Evolutionary conservation across 2,329 filamentous ascomycete genomes (phyloP).

Genomic region (Ambrosiella beaveri): DNA sequence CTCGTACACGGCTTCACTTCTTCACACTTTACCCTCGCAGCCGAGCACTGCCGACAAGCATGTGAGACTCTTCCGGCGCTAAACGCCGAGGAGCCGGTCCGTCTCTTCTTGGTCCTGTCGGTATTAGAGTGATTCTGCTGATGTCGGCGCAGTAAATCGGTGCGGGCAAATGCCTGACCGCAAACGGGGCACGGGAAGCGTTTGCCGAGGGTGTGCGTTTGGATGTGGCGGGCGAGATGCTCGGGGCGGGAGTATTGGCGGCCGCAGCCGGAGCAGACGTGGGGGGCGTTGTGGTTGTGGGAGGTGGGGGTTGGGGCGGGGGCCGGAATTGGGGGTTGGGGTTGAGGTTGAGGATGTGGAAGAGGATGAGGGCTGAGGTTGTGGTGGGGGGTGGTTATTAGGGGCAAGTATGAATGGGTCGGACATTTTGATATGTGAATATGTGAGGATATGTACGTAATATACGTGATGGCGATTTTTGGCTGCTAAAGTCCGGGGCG

Average conservation of each 20-base stretch:
- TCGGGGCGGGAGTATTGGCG: constrained; percentile 35
- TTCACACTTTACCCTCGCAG: constrained; percentile 37
- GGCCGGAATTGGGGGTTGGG: not conserved
- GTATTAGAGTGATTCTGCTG: constrained; percentile 32
- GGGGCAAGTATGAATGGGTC: not conserved
- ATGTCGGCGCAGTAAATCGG: constrained; percentile 36
- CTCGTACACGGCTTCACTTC: constrained; percentile 36
- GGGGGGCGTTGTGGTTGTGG: not conserved
- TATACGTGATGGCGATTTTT: too few relatives aligned
- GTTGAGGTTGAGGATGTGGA: not conserved
- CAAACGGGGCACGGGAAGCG: constrained; percentile 33
- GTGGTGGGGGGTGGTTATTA: not conserved
- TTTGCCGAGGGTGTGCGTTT: constrained; percentile 33
- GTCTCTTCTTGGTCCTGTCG: constrained; percentile 29
- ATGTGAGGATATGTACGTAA: not conserved
- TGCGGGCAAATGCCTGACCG: constrained; percentile 35
- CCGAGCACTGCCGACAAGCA: constrained; percentile 34
- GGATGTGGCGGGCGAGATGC: constrained; percentile 34
- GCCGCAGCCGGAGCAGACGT: constrained; percentile 35
- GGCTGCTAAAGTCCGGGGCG: too few relatives aligned
- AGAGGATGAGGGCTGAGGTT: not conserved
- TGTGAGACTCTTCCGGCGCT: constrained; percentile 33
- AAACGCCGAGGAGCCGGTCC: constrained; percentile 28
- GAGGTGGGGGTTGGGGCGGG: constrained; percentile 10
- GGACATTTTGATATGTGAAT: not conserved